Conservation (phyloP, 768 basidiomycete genomes). For the Russula compacta region DNA sequence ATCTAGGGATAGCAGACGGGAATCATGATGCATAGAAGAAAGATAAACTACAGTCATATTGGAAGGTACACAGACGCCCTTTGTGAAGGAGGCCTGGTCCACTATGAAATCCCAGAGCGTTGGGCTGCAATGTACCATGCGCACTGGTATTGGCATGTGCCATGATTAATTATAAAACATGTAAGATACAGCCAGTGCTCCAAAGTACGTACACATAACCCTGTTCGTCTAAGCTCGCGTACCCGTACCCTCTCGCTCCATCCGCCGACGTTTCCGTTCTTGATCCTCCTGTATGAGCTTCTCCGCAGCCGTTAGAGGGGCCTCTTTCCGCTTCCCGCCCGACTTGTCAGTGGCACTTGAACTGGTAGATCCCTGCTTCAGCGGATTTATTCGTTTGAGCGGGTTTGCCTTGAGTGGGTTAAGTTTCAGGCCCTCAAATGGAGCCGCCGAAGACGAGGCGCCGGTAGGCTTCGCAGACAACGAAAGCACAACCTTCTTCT, state of each 20-base stretch:
- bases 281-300: conserved; percentile 83
- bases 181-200: conserved; percentile 1
- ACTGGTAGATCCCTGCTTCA: conserved; percentile 44
- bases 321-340: conserved; percentile 53
- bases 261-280: conserved; percentile 74
- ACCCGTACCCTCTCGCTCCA: conserved; percentile 42
- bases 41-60: too few species aligned
- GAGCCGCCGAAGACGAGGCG: conserved; percentile 28
- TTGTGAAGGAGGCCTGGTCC: too few species aligned
- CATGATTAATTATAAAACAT: background rate
- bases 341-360: conserved; percentile 31
- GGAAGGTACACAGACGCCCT: too few species aligned
- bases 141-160: too few species aligned
- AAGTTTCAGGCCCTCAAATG: conserved; percentile 42
- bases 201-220: conserved; percentile 10
- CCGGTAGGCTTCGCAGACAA: conserved; percentile 47
- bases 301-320: conserved; percentile 72
- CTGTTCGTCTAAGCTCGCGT: conserved; percentile 7
- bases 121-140: too few species aligned
- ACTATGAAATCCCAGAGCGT: too few species aligned
- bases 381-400: conserved; percentile 64
- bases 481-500: conserved; percentile 64
- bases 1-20: too few species aligned
- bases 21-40: too few species aligned
- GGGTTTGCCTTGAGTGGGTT: conserved; percentile 64